phyloP scores from a whole-genome alignment of 257 asterid genomes.

The Coffea eugenioides region DNA sequence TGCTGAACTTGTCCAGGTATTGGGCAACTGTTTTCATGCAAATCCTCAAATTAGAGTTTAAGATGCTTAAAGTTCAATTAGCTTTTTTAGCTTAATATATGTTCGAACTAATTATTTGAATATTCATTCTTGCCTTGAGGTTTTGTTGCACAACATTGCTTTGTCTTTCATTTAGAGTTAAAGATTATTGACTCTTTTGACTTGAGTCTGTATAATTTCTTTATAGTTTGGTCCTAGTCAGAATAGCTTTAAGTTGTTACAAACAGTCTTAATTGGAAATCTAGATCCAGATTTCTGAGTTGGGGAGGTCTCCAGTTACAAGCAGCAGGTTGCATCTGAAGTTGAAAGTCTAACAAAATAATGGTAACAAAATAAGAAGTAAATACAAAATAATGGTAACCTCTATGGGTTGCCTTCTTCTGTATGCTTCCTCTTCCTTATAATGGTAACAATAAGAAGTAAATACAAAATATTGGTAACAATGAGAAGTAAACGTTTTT shows the following conservation, averaged over 20 bases:
- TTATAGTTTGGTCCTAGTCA: background rate
- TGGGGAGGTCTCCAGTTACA: background rate
- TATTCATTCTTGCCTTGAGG: background rate
- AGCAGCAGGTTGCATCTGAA: background rate
- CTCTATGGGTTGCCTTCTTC: too few species aligned
- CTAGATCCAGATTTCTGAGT: background rate
- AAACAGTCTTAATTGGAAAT: background rate
- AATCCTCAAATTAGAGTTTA: background rate
- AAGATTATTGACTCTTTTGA: background rate
- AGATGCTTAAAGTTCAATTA: background rate
- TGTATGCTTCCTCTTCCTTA: too few species aligned
- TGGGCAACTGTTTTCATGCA: background rate
- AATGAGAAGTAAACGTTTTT: too few species aligned
- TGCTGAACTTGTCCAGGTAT: conserved; percentile 92
- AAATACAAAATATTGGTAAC: too few species aligned
- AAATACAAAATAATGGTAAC: background rate
- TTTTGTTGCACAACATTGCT: background rate
- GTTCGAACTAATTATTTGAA: too few species aligned
- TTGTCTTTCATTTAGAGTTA: background rate
- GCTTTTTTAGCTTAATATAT: background rate
- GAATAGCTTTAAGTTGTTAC: background rate
- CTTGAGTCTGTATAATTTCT: background rate
- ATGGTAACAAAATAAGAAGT: background rate
- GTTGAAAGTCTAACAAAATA: background rate
- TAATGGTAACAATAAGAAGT: too few species aligned